Conservation (phyloP, 495 filamentous ascomycete genomes). For the Annulohypoxylon nitens region DNA sequence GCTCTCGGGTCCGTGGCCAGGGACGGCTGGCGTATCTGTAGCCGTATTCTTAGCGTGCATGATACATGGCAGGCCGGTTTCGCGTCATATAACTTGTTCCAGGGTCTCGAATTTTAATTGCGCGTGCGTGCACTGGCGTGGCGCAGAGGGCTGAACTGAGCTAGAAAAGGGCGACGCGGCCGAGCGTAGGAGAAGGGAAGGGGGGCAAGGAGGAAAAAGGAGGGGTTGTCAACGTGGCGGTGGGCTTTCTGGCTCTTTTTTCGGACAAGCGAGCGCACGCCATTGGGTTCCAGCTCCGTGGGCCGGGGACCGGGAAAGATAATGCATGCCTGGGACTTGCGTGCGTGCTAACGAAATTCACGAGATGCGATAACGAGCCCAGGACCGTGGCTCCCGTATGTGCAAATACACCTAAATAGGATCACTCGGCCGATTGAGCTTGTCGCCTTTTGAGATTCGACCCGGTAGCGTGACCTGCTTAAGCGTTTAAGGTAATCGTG, state of each 20-base stretch:
- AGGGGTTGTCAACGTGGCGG: constrained; percentile 37
- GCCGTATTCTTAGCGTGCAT: constrained; percentile 24
- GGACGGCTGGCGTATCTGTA: constrained; percentile 24
- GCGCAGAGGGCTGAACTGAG: constrained; percentile 38
- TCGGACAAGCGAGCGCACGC: constrained; percentile 44
- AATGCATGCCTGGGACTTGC: constrained; percentile 45
- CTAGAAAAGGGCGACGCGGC: constrained; percentile 23
- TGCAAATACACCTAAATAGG: constrained; percentile 34
- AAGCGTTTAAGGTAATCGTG: not conserved
- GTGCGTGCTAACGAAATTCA: constrained; percentile 41
- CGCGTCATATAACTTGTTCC: constrained; percentile 36
- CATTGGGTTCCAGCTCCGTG: constrained; percentile 47
- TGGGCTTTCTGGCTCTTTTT: constrained; percentile 35
- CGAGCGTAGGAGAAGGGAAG: constrained; percentile 26
- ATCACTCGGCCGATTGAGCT: constrained; percentile 39
- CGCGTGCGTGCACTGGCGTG: constrained; percentile 24
- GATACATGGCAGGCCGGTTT: not conserved
- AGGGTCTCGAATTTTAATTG: constrained; percentile 4
- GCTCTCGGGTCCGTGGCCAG: constrained; percentile 7
- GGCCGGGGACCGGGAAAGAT: constrained; percentile 47
- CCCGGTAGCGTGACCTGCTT: constrained; percentile 21
- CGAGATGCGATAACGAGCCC: constrained; percentile 26
- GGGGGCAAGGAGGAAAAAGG: constrained; percentile 31
- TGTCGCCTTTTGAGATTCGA: constrained; percentile 19
- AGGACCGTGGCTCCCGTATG: constrained; percentile 28